Base-by-base conservation (phyloP, 371 early-diverging fungal genomes). In the Mucor lusitanicus region DNA sequence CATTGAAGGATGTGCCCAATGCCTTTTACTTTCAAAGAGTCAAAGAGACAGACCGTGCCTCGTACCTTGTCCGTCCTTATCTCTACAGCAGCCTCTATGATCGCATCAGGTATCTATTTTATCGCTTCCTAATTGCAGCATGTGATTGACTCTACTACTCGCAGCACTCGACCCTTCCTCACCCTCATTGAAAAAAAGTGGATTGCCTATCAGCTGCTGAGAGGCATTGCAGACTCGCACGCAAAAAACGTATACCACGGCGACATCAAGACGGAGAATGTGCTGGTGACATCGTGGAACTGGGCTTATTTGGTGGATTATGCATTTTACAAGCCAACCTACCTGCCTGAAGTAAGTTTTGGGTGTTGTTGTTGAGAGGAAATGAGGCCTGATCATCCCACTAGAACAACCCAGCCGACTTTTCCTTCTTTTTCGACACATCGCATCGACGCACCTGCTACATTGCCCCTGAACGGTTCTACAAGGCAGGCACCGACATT, bases 391-490 rank as follows among this genome's bases (percentile, higher is more conserved):
- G n/a, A n/a, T n/a, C 3, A 19, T 48, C 55, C 48, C 44, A 59
- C 40, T 68, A 92, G 85, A 96, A 98, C 73, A 93, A 98, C 68
- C 98, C 98, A 0, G 93, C 95, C 3, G 94, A 97, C 65, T 98
- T 95, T 74, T 91, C 94, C 2, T 97, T 92, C 75, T 97, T 94
- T 75, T 98, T 96, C 72, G 98, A 98, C 75, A 91, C 93, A 12
- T 91, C 95, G 0, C 82, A 88, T 2, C 83, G 97, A 48, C 86
- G 96, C 61, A 88, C 89, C 30, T 97, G 98, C 72, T 97, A 96
- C 73, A 79, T 98, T n/a, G 96, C 97, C 5, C 97, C 98, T 2
- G 98, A 98, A 80, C 82, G 98, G 65, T 96, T 98, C 70, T 92
- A 91, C 67, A 87, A 91, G 30, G 83, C 91, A 3, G 89, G 88